These are phyloP conservation scores for Ceriops zippeliana DNA, from an alignment of 345 rosid species.

Conservation along the genomic window DNA sequence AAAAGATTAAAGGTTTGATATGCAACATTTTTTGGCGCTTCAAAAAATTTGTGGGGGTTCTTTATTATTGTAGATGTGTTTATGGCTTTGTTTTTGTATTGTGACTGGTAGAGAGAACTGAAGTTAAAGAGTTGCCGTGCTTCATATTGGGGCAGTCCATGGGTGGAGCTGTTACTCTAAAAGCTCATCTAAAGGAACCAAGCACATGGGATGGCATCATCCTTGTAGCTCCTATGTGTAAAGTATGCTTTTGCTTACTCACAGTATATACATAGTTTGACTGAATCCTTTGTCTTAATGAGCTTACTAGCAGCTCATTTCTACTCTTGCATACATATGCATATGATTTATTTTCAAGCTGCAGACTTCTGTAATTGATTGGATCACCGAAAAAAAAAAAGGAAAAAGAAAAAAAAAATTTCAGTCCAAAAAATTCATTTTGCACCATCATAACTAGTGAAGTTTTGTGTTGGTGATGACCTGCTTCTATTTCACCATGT, in stretches of 20 bases:
- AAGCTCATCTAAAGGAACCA: conserved; percentile 70
- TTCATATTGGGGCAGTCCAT: conserved; percentile 89
- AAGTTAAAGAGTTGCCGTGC: conserved; percentile 59
- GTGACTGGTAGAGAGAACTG: conserved; percentile 54
- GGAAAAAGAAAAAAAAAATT: no score
- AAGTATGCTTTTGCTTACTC: conserved; percentile 44
- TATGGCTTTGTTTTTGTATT: conserved; percentile 11
- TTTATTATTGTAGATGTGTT: conserved; percentile 7
- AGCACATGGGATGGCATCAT: conserved; percentile 87
- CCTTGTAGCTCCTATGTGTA: conserved; percentile 96
- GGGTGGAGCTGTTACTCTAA: conserved; percentile 95
- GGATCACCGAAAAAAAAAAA: no score
- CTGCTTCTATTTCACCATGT: no score
- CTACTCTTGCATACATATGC: not conserved
- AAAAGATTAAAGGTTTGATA: conserved; percentile 69
- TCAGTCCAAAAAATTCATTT: no score
- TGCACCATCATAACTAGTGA: not conserved
- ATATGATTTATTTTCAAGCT: not conserved
- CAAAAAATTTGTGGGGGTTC: not conserved
- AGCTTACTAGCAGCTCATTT: not conserved
- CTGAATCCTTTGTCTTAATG: not conserved
- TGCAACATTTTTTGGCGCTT: not conserved
- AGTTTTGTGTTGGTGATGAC: not conserved
- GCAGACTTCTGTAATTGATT: conserved; percentile 1
- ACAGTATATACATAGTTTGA: conserved; percentile 3